A percentile compares a stretch with the other conserved stretches of the same genome.
phyloP scores from a whole-genome alignment of 2,329 filamentous ascomycete species.

The Aspergillus udagawae region DNA sequence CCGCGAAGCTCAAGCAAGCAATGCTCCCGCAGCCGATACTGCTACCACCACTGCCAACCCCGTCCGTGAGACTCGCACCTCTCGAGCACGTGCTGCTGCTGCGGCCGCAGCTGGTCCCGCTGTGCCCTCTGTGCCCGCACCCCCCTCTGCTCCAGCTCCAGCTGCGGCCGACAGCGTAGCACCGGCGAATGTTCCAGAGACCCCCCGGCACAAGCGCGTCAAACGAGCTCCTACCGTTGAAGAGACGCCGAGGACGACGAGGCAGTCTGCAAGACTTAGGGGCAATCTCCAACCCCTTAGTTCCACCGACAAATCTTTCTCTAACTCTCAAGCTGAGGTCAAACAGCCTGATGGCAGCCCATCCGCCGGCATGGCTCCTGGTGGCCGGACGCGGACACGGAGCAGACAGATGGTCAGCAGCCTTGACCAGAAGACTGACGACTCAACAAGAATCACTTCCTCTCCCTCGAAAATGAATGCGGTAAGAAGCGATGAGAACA shows the following conservation, averaged over 20 bases:
- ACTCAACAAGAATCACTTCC: slow-evolving; percentile 7
- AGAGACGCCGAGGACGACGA: slow-evolving; percentile 31
- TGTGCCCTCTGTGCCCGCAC: background rate
- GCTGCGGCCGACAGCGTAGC: slow-evolving; percentile 12
- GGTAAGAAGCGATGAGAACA: background rate
- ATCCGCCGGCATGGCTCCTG: slow-evolving; percentile 8
- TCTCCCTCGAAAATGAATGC: slow-evolving; percentile 3
- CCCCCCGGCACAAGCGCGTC: slow-evolving; percentile 30
- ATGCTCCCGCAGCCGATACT: slow-evolving; percentile 4
- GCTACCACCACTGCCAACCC: slow-evolving; percentile 6
- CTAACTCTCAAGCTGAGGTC: slow-evolving; percentile 3
- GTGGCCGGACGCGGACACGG: slow-evolving; percentile 13
- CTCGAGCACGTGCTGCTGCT: slow-evolving; percentile 16
- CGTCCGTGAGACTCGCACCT: slow-evolving; percentile 21
- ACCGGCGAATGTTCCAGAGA: slow-evolving; percentile 20
- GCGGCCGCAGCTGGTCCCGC: background rate
- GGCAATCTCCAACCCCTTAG: slow-evolving; percentile 11
- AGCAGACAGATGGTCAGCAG: slow-evolving; percentile 10
- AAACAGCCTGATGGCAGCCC: slow-evolving; percentile 17
- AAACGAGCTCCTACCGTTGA: slow-evolving; percentile 25
- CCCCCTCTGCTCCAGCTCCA: background rate
- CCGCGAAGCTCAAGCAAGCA: slow-evolving; percentile 6
- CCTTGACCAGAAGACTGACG: slow-evolving; percentile 1
- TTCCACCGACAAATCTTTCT: slow-evolving; percentile 14
- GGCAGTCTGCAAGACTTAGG: slow-evolving; percentile 33